Conservation (phyloP, 345 rosid species). For the Populus davidiana region DNA sequence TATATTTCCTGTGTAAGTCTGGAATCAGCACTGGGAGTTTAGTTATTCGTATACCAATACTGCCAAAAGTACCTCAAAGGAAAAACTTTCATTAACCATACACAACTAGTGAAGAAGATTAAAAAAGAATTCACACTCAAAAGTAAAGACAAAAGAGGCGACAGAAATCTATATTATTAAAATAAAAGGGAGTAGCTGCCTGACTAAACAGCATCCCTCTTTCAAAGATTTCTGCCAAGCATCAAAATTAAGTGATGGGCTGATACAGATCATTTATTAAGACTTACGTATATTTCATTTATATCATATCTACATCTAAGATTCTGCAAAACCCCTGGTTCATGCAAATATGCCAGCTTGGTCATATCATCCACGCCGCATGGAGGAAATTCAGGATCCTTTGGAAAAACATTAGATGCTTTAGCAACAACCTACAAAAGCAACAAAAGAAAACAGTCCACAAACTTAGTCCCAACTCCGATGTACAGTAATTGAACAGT, state of each 20-base stretch:
- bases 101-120: not conserved
- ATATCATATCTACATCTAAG: slow-evolving; percentile 25
- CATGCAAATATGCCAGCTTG: slow-evolving; percentile 34
- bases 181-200: not conserved
- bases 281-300: slow-evolving; percentile 35
- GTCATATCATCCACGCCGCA: slow-evolving; percentile 36
- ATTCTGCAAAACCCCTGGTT: slow-evolving; percentile 30
- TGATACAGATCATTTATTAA: not conserved
- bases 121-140: not conserved
- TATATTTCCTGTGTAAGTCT: slow-evolving; percentile 95
- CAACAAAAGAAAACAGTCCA: not conserved
- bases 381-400: slow-evolving; percentile 30
- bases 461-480: slow-evolving; percentile 3
- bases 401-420: slow-evolving; percentile 23
- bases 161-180: not conserved
- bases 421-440: slow-evolving; percentile 20
- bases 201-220: slow-evolving; percentile 1
- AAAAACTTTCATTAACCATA: not conserved
- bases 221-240: not conserved
- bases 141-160: not conserved
- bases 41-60: not conserved
- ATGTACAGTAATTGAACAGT: slow-evolving; percentile 11
- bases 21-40: slow-evolving; percentile 30
- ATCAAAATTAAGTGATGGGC: not conserved
- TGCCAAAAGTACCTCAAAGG: not conserved